A percentile compares a stretch with the other conserved stretches of the same genome.
Conservation (phyloP, 352 stramenopile genomes). For the Pythium plurisporium region DNA sequence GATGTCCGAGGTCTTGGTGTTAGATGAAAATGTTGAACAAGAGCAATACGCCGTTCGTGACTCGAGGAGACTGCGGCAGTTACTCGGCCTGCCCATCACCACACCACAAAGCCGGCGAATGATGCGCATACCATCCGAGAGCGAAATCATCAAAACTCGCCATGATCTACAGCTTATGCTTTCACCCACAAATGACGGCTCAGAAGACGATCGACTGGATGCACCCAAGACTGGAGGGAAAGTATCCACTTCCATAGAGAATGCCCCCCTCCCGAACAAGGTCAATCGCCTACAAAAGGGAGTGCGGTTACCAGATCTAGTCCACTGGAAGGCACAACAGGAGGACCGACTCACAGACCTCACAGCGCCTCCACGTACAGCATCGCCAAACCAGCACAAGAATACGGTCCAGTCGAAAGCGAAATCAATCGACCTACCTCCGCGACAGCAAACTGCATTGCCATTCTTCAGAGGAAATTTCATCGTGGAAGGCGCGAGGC, state of each 20-base stretch:
- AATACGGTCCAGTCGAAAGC: slow-evolving; percentile 12
- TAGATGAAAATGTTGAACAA: slow-evolving; percentile 17
- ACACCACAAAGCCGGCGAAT: slow-evolving; percentile 12
- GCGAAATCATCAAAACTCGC: slow-evolving; percentile 23
- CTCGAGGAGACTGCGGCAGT: slow-evolving; percentile 19
- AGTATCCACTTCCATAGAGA: background rate
- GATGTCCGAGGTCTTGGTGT: slow-evolving; percentile 10
- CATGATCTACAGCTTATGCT: slow-evolving; percentile 15
- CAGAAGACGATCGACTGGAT: slow-evolving; percentile 20
- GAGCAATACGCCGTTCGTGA: slow-evolving; percentile 25
- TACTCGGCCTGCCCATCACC: slow-evolving; percentile 20
- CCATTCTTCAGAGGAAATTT: slow-evolving; percentile 76
- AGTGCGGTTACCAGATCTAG: slow-evolving; percentile 12
- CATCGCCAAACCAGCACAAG: background rate
- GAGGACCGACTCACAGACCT: slow-evolving; percentile 6
- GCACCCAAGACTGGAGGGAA: background rate
- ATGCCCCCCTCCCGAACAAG: background rate
- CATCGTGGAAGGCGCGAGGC: slow-evolving; percentile 41
- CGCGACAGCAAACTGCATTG: slow-evolving; percentile 20
- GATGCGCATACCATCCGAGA: slow-evolving; percentile 21
- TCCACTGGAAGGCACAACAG: slow-evolving; percentile 10
- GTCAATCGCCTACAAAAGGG: background rate
- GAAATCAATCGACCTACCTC: slow-evolving; percentile 1
- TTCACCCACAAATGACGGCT: background rate
- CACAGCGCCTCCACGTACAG: background rate